Conservation (phyloP, 495 filamentous ascomycete genomes). For the Immersiella caudata region DNA sequence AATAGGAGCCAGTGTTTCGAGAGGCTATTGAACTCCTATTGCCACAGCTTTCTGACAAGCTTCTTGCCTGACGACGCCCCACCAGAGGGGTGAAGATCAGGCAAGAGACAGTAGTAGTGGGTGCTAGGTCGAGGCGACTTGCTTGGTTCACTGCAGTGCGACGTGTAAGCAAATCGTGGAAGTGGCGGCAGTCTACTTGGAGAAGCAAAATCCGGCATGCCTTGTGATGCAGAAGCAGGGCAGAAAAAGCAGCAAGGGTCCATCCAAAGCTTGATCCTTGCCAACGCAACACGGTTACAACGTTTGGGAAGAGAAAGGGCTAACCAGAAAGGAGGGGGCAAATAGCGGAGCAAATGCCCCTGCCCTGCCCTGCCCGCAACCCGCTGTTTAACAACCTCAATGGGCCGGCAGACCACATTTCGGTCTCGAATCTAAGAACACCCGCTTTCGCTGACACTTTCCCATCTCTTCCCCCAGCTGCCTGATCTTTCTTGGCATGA, state of each 20-base stretch:
- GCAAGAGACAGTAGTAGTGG: too few relatives aligned
- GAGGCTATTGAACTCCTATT: too few relatives aligned
- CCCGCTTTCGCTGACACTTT: not conserved
- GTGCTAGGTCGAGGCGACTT: too few relatives aligned
- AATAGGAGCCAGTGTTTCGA: too few relatives aligned
- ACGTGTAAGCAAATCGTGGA: not conserved
- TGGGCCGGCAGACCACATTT: not conserved
- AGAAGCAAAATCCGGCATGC: not conserved
- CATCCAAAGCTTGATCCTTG: not conserved
- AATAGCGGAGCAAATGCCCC: slow-evolving; percentile 25
- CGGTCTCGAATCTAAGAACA: not conserved
- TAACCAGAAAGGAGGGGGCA: slow-evolving; percentile 14
- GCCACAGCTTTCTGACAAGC: too few relatives aligned
- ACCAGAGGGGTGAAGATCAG: too few relatives aligned
- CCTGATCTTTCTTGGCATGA: not conserved
- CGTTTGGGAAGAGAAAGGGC: not conserved
- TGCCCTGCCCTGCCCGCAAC: slow-evolving; percentile 17
- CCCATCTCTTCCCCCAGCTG: not conserved
- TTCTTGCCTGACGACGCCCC: too few relatives aligned
- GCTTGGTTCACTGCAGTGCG: too few relatives aligned
- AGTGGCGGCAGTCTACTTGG: not conserved
- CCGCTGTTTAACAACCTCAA: not conserved
- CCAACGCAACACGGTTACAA: not conserved
- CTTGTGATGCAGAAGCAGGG: not conserved
- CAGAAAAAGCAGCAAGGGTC: not conserved